phyloP scores from a whole-genome alignment of 306 rosid genomes.

The Inga oerstediana region DNA sequence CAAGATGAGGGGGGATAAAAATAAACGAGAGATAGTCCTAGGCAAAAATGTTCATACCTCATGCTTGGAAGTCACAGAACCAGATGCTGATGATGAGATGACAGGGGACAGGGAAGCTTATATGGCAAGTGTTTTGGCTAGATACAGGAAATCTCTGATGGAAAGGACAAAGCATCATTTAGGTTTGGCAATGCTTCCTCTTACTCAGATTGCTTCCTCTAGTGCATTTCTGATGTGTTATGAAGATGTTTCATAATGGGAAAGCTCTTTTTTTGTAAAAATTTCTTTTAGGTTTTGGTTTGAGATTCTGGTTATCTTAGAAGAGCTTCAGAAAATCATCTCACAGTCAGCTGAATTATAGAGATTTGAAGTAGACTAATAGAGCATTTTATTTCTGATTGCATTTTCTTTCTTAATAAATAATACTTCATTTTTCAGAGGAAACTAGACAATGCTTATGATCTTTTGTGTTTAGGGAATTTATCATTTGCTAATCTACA shows the following conservation, averaged over 20 bases:
- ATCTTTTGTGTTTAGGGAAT: constrained; percentile 6
- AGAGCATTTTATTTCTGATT: background rate
- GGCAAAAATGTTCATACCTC: constrained; percentile 71
- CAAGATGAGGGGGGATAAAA: constrained; percentile 9
- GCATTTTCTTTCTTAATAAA: background rate
- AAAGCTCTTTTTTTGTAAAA: background rate
- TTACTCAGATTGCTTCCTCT: background rate
- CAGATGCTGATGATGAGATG: constrained; percentile 69
- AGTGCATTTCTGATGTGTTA: background rate
- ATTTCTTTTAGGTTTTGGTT: background rate
- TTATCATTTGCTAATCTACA: background rate
- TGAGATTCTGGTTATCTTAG: background rate
- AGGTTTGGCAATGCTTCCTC: constrained; percentile 42
- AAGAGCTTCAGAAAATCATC: background rate
- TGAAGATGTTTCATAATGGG: background rate
- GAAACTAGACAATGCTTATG: constrained; percentile 5
- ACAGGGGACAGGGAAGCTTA: constrained; percentile 83
- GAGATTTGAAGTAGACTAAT: background rate
- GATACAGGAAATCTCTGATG: constrained; percentile 58
- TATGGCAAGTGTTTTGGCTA: constrained; percentile 84
- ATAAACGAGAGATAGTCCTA: constrained; percentile 55
- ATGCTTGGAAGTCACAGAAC: constrained; percentile 72
- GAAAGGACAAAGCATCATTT: constrained; percentile 76
- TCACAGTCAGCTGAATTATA: background rate
- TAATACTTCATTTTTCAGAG: background rate